Base-by-base conservation (phyloP, 2,329 filamentous ascomycete genomes). In the Aureobasidium uvarum region DNA sequence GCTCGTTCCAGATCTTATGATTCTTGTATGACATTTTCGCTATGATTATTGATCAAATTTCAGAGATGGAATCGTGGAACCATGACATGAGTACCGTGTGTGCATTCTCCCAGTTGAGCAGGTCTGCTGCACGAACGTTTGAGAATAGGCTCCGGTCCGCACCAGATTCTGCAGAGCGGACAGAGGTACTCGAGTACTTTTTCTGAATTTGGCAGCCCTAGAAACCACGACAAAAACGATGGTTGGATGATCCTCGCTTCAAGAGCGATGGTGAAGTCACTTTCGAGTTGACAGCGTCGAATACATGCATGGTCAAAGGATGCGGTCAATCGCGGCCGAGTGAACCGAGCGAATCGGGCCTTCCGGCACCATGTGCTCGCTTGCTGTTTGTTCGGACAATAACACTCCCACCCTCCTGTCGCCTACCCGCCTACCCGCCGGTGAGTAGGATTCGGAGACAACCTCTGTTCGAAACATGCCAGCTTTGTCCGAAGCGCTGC, bases 271-370 rank as follows among this genome's bases (percentile, higher is more conserved):
- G 6, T 31, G 20, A 28, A 20, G 8, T 41, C 52, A 18, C 39
- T 5, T 33, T 8, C 10, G 23, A 58, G 4, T 43, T 33, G 54
- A 31, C 25, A 50, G 33, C 31, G 20, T 20, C 28, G 33, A 62
- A 6, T 36, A 20, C 45, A 45, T 39, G 45, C 39, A 39, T n/a
- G 31, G 43, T 20, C 2, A n/a, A 31, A 60, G 41, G n/a, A 28
- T 38, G 11, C 56, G 56, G 56, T 60, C 39, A 41, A 48, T 20
- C 56, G 38, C 56, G 56, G 56, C 56, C 48, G 56, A 36, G n/a
- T 25, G 31, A 60, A 14, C 56, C 58, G 58, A 62, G 58, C 58
- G 20, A 62, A 62, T 62, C 58, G 58, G 58, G 58, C 58, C 58
- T 62, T 50, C 58, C 58, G 58, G 58, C 50, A 45, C 45, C 10